Evolutionary conservation across 225 moss, liverwort and hornwort species (phyloP).

Genomic region (Asterella californica): DNA sequence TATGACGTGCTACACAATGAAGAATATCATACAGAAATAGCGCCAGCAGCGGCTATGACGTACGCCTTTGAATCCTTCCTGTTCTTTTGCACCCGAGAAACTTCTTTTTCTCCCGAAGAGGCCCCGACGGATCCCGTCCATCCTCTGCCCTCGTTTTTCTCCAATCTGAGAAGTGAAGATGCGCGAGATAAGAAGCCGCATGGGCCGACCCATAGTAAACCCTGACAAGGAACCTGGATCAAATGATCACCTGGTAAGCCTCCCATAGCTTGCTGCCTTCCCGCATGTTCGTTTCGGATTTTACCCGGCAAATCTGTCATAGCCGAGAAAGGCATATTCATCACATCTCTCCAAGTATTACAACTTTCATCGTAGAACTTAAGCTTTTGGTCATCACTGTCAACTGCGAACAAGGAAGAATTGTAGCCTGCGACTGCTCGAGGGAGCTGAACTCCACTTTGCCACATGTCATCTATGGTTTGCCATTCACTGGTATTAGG

Average conservation of each 20-base stretch:
- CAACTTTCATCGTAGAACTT: slow-evolving; percentile 26
- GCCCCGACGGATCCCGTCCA: background rate
- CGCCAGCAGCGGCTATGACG: background rate
- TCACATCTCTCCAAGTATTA: slow-evolving; percentile 28
- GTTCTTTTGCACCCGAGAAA: background rate
- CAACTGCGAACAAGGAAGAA: slow-evolving; percentile 29
- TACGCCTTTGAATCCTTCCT: background rate
- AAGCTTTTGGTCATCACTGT: slow-evolving; percentile 34
- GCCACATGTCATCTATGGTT: slow-evolving; percentile 35
- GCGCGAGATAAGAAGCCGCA: slow-evolving; percentile 18
- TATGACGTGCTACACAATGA: no score
- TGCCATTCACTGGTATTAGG: slow-evolving; percentile 16
- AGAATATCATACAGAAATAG: background rate
- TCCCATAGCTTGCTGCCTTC: slow-evolving; percentile 38
- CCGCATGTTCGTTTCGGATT: background rate
- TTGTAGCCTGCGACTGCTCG: slow-evolving; percentile 31
- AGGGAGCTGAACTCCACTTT: slow-evolving; percentile 32
- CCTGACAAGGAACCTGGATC: slow-evolving; percentile 27
- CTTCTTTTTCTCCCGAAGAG: background rate
- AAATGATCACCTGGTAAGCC: slow-evolving; percentile 41
- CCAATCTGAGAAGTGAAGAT: background rate
- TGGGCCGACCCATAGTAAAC: slow-evolving; percentile 39
- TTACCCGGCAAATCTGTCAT: slow-evolving; percentile 8
- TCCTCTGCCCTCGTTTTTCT: background rate
- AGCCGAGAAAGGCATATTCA: slow-evolving; percentile 30